phyloP scores from a whole-genome alignment of 345 rosid genomes.

The Linum lewisii region DNA sequence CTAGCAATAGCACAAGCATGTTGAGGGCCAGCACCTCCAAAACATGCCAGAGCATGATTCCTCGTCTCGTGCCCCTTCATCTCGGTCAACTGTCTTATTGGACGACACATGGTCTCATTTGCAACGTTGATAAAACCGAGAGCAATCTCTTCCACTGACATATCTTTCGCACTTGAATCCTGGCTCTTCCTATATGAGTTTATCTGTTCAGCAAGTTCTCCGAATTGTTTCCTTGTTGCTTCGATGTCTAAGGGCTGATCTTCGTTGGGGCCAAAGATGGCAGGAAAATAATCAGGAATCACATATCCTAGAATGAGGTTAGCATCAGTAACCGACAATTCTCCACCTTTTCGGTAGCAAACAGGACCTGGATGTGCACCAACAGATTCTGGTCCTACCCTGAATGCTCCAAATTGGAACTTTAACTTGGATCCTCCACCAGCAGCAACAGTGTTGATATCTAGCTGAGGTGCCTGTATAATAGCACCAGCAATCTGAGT shows the following conservation, averaged over 20 bases:
- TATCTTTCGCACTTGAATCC: conserved; percentile 58
- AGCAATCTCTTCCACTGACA: conserved; percentile 83
- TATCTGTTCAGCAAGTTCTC: conserved; percentile 63
- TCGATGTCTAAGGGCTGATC: conserved; percentile 69
- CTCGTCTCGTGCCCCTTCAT: conserved; percentile 97
- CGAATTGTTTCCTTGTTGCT: conserved; percentile 66
- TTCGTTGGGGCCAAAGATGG: conserved; percentile 83
- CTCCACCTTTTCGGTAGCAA: conserved; percentile 91
- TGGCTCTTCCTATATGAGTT: conserved; percentile 74
- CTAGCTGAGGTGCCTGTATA: conserved; percentile 98
- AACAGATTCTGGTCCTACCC: conserved; percentile 92
- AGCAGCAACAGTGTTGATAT: conserved; percentile 94
- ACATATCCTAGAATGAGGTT: conserved; percentile 79
- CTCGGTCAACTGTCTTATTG: conserved; percentile 88
- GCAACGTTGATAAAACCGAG: conserved; percentile 90
- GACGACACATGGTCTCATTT: conserved; percentile 97
- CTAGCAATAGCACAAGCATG: conserved; percentile 96
- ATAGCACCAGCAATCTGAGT: conserved; percentile 94
- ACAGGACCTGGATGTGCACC: conserved; percentile 99
- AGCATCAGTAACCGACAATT: conserved; percentile 90
- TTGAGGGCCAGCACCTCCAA: conserved; percentile 99
- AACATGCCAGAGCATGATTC: conserved; percentile 91
- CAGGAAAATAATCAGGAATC: conserved; percentile 88
- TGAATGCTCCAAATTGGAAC: conserved; percentile 88
- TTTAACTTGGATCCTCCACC: conserved; percentile 94